Evolutionary conservation across 108 stramenopile genomes (phyloP).

Genomic region (Nitzschia sp.): DNA sequence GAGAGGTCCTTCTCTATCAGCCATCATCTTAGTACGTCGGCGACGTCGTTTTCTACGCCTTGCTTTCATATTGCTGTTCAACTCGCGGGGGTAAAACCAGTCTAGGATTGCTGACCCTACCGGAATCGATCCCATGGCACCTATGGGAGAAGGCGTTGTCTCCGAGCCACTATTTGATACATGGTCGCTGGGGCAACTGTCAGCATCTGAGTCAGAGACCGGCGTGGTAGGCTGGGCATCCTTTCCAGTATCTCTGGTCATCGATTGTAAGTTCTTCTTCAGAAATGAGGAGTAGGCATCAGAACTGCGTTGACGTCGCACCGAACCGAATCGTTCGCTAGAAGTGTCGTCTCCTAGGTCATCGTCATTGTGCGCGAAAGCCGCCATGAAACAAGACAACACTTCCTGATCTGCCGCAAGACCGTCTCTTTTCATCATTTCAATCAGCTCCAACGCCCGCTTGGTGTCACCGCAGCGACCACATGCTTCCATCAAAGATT

Average conservation of each 20-base stretch:
- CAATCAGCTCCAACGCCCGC: constrained; percentile 70
- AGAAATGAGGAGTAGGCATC: constrained; percentile 46
- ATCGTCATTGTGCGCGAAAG: constrained; percentile 54
- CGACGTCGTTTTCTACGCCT: constrained; percentile 6
- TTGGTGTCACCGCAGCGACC: constrained; percentile 79
- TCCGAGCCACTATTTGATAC: constrained; percentile 30
- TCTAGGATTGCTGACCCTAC: constrained; percentile 21
- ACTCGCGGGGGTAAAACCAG: constrained; percentile 12
- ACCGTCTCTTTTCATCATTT: constrained; percentile 80
- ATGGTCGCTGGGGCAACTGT: constrained; percentile 25
- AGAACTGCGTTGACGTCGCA: not conserved
- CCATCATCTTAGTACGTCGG: constrained; percentile 18
- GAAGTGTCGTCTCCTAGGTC: not conserved
- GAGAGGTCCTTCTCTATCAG: not conserved
- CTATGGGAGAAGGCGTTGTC: not conserved
- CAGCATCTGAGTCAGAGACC: constrained; percentile 20
- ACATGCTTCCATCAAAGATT: constrained; percentile 83
- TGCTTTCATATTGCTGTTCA: constrained; percentile 18
- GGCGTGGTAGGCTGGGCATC: constrained; percentile 3
- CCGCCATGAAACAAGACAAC: constrained; percentile 64
- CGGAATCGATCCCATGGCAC: not conserved
- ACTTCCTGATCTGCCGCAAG: constrained; percentile 66
- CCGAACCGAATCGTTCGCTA: not conserved
- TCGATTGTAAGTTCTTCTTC: constrained; percentile 20
- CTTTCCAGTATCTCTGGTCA: constrained; percentile 10